Evolutionary conservation across 495 filamentous ascomycete species (phyloP), one percentile per base, ranked within the genome.

Genomic region (Penicillium canescens): DNA sequence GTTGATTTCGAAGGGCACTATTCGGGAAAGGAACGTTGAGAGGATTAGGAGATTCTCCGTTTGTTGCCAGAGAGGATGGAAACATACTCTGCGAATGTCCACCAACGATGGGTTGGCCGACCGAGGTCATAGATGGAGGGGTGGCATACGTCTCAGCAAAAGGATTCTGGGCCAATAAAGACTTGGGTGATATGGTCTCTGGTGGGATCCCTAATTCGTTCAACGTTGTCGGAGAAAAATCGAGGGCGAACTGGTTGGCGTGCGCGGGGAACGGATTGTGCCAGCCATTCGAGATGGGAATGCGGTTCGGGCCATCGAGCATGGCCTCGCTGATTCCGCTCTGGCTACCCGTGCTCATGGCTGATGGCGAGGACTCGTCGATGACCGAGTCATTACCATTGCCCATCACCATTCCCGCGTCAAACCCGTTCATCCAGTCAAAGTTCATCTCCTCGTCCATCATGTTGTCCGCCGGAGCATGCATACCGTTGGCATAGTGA

Each of bases 301-400:
- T 71, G 18, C 69, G 84, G 59, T 87, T 88, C 10, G 88, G 86
- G 5, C 88, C 90, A 66, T 96, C 91, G 37, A 96, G 75, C 88
- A 96, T 92, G 52, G 91, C 82, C 63, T 98, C 93, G 68, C 91
- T 96, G 61, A 95, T 88, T 12, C 88, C 90, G 70, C 88, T 93
- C 59, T 93, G 92, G 62, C 92, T 96, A 24, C 87, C 89, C 14
- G 89, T 94, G 70, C 92, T 96, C 62, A 96, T 91, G 20, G 89
- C 93, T 8, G 92, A 97, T 7, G 94, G 94, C 6, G 95, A 98
- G 10, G 94, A 97, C 37, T 89, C 91, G 57, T 96, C 94, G 45
- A 97, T 81, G 8, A 86, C 89, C 51, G 85, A 87, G 57, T 96
- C 91, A 54, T 86, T 84, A 21, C 69, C 69, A 45, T 81, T 84